phyloP scores from a whole-genome alignment of 2,329 filamentous ascomycete genomes.

The Botrytis squamosa region DNA sequence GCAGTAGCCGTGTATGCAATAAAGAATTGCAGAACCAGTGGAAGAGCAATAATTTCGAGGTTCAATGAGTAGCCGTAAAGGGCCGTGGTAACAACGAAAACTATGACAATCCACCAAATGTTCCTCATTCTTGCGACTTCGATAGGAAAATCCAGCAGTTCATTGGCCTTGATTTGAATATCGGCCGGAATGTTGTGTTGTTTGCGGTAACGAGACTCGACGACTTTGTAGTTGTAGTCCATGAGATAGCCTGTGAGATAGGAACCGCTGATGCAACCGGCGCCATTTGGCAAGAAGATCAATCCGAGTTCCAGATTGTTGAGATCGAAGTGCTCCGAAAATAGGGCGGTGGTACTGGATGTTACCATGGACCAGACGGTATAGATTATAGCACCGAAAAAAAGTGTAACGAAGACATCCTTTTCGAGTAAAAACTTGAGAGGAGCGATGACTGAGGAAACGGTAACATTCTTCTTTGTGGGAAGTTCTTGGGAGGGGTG shows the following conservation, averaged over 20 bases:
- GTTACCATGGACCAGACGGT: slow-evolving; percentile 18
- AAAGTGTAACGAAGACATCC: slow-evolving; percentile 46
- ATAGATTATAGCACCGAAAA: slow-evolving; percentile 13
- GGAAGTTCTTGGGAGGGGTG: slow-evolving; percentile 29
- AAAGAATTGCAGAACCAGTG: slow-evolving; percentile 29
- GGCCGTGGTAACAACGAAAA: slow-evolving; percentile 43
- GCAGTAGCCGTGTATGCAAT: slow-evolving; percentile 32
- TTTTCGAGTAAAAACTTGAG: slow-evolving; percentile 46
- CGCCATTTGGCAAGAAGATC: slow-evolving; percentile 20
- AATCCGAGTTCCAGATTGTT: slow-evolving; percentile 43
- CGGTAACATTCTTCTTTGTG: slow-evolving; percentile 36
- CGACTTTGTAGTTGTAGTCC: slow-evolving; percentile 42
- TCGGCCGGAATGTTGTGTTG: slow-evolving; percentile 37
- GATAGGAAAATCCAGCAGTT: slow-evolving; percentile 44
- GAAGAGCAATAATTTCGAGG: slow-evolving; percentile 11
- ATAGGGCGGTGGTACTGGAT: slow-evolving; percentile 42
- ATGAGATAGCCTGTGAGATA: slow-evolving; percentile 44
- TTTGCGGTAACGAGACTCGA: slow-evolving; percentile 32
- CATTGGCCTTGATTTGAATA: slow-evolving; percentile 32
- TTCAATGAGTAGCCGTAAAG: slow-evolving; percentile 28
- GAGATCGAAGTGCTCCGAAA: slow-evolving; percentile 43
- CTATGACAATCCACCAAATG: slow-evolving; percentile 40
- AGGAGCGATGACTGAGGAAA: slow-evolving; percentile 42
- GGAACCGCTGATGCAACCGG: slow-evolving; percentile 39
- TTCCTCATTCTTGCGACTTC: slow-evolving; percentile 41